Conservation (phyloP, 2,329 filamentous ascomycete species). For the Clarireedia sp. region DNA sequence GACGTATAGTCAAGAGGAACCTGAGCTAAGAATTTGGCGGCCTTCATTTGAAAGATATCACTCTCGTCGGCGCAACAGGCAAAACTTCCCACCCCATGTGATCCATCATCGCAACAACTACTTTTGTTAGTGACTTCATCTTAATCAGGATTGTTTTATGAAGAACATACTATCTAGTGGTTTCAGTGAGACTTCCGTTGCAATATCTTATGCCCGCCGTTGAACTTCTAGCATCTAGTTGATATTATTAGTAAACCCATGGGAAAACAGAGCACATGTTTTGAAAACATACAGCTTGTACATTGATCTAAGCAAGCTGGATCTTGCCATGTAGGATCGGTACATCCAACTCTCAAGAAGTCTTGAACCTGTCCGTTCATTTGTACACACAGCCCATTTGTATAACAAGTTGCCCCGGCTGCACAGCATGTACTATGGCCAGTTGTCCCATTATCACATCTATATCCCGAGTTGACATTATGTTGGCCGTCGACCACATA, state of each 20-base stretch:
- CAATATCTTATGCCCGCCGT: constrained; percentile 20
- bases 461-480: constrained; percentile 9
- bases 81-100: not conserved
- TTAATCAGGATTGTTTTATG: not conserved
- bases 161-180: constrained; percentile 16
- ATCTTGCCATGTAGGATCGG: constrained; percentile 20
- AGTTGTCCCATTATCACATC: constrained; percentile 20
- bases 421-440: constrained; percentile 18
- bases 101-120: constrained; percentile 6
- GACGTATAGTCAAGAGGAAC: not conserved
- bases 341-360: constrained; percentile 23
- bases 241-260: not conserved
- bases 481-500: constrained; percentile 18
- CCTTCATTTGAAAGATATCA: not conserved
- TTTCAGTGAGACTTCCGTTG: constrained; percentile 14
- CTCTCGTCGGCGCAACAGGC: constrained; percentile 1
- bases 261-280: not conserved
- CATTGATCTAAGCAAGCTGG: constrained; percentile 19
- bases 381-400: constrained; percentile 20
- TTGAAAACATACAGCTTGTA: constrained; percentile 13
- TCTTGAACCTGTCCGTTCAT: constrained; percentile 15
- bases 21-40: not conserved
- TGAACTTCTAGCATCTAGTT: constrained; percentile 14
- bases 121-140: not conserved
- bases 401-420: constrained; percentile 18